phyloP scores from a whole-genome alignment of 805 yeast genomes.

The Yamadazyma sp. region DNA sequence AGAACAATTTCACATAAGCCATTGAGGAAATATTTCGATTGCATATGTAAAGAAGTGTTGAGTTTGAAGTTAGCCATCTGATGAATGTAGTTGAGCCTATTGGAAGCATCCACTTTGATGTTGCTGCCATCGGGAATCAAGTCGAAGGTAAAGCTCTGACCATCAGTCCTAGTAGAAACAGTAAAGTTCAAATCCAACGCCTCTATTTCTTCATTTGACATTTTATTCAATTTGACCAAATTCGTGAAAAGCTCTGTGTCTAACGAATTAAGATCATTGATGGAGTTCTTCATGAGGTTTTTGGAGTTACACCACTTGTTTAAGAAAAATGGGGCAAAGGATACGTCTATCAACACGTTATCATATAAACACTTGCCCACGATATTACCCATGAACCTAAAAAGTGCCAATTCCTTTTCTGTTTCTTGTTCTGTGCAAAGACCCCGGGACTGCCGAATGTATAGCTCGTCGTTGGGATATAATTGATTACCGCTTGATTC shows the following conservation, averaged over 20 bases:
- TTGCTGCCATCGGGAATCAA: slow-evolving; percentile 60
- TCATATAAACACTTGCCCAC: slow-evolving; percentile 90
- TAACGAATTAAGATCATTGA: slow-evolving; percentile 74
- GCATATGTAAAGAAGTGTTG: slow-evolving; percentile 58
- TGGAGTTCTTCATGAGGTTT: slow-evolving; percentile 50
- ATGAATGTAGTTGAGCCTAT: slow-evolving; percentile 72
- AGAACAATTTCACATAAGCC: slow-evolving; percentile 73
- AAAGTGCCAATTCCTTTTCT: slow-evolving; percentile 26
- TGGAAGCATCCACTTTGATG: slow-evolving; percentile 55
- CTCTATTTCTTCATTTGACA: slow-evolving; percentile 57
- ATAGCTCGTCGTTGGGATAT: slow-evolving; percentile 69
- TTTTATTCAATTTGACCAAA: slow-evolving; percentile 57
- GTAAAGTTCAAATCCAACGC: slow-evolving; percentile 67
- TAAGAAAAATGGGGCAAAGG: slow-evolving; percentile 84
- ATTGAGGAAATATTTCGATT: slow-evolving; percentile 59
- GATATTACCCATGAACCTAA: slow-evolving; percentile 73
- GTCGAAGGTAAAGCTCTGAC: slow-evolving; percentile 46
- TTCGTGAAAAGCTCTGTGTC: slow-evolving; percentile 68
- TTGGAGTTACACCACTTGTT: slow-evolving; percentile 57
- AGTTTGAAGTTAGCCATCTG: slow-evolving; percentile 77
- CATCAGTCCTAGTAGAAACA: slow-evolving; percentile 48
- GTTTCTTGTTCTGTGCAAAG: slow-evolving; percentile 30
- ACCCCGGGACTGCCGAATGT: slow-evolving; percentile 28
- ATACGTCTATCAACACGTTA: slow-evolving; percentile 73
- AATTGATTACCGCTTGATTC: slow-evolving; percentile 55